Evolutionary conservation across 192 early-diverging fungal species (phyloP).

Genomic region (Rhizoclosmatium globosum): DNA sequence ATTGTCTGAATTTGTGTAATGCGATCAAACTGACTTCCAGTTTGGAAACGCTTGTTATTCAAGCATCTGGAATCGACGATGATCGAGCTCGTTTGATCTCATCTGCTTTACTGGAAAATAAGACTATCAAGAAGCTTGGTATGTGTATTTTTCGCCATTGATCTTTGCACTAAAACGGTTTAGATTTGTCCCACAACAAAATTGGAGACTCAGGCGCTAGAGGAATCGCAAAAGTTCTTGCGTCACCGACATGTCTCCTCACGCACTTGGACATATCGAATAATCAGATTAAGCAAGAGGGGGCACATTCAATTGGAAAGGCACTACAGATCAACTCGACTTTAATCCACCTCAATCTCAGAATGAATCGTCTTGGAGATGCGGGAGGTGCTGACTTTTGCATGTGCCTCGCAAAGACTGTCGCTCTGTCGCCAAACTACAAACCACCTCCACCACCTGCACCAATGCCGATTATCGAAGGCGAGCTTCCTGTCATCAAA

Average conservation of each 20-base stretch:
- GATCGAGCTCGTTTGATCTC: conserved; percentile 53
- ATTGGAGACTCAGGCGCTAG: conserved; percentile 55
- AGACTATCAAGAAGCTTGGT: conserved; percentile 49
- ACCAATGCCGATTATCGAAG: neutral
- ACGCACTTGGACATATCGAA: conserved; percentile 49
- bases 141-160: neutral
- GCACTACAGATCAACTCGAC: conserved; percentile 44
- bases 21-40: conserved; percentile 33
- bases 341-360: conserved; percentile 43
- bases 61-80: conserved; percentile 53
- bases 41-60: conserved; percentile 44
- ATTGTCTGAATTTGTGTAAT: conserved; percentile 39
- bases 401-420: conserved; percentile 31
- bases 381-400: conserved; percentile 47
- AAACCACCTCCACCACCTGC: neutral
- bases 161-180: conserved; percentile 6
- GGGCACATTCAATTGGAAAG: conserved; percentile 45
- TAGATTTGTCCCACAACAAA: conserved; percentile 63
- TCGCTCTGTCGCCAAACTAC: conserved; percentile 35
- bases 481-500: neutral
- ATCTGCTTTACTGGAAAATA: conserved; percentile 47
- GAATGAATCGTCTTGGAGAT: conserved; percentile 53
- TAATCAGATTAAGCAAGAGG: conserved; percentile 52
- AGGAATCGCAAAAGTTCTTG: conserved; percentile 54
- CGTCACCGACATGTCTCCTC: conserved; percentile 35